Evolutionary conservation across 768 basidiomycete species (phyloP).

Genomic region (Lactarius evosmus): DNA sequence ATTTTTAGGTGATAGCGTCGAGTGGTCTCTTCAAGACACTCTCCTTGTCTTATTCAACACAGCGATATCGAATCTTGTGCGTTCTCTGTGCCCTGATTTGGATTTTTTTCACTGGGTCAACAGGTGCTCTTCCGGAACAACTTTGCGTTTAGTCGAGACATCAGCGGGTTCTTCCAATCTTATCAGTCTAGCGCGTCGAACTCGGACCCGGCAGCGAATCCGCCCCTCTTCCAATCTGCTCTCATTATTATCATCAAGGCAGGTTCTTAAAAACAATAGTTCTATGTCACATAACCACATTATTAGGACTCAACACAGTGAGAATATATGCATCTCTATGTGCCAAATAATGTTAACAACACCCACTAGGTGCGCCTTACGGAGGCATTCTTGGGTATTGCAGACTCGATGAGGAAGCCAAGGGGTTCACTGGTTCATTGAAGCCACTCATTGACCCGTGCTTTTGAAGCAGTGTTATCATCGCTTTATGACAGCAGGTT

Average conservation of each 20-base stretch:
- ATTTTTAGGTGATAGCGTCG: constrained; percentile 53
- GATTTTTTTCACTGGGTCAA: constrained; percentile 34
- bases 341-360: neutral
- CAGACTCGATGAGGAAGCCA: constrained; percentile 55
- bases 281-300: neutral
- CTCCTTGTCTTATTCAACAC: constrained; percentile 63
- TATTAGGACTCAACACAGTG: constrained; percentile 41
- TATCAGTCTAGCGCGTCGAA: constrained; percentile 58
- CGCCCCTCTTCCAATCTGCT: constrained; percentile 54
- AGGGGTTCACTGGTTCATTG: constrained; percentile 46
- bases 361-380: constrained; percentile 48
- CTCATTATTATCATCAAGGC: constrained; percentile 65
- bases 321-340: neutral
- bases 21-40: constrained; percentile 58
- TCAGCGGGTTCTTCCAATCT: constrained; percentile 58
- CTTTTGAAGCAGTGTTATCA: neutral
- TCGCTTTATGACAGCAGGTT: neutral
- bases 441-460: neutral
- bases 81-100: constrained; percentile 24
- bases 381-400: constrained; percentile 56
- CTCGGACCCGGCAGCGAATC: constrained; percentile 56
- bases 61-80: constrained; percentile 61
- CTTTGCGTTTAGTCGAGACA: constrained; percentile 58
- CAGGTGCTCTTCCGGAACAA: constrained; percentile 66
- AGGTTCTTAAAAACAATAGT: neutral